These are phyloP conservation scores for Clonostachys chloroleuca DNA, from an alignment of 2,329 filamentous ascomycete genomes.

Conservation along the genomic window DNA sequence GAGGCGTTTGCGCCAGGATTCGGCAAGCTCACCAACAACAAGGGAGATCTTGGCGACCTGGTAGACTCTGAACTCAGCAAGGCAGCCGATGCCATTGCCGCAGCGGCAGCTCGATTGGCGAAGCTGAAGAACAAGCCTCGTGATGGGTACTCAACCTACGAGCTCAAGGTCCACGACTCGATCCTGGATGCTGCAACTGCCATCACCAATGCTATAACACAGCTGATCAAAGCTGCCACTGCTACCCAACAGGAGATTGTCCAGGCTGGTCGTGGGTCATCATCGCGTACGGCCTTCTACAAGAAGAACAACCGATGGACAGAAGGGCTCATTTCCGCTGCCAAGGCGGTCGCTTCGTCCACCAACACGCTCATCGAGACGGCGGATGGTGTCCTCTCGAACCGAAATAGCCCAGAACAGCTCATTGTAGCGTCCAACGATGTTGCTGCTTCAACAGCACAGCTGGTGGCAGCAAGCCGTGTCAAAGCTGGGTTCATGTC, in stretches of 20 bases:
- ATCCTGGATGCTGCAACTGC: slow-evolving; percentile 91
- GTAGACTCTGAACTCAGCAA: slow-evolving; percentile 90
- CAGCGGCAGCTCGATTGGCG: slow-evolving; percentile 80
- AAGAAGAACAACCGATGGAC: slow-evolving; percentile 99
- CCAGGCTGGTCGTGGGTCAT: slow-evolving; percentile 81
- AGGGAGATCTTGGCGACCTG: slow-evolving; percentile 86
- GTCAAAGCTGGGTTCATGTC: slow-evolving; percentile 99
- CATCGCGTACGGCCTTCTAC: slow-evolving; percentile 91
- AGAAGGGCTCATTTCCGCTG: slow-evolving; percentile 92
- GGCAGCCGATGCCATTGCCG: slow-evolving; percentile 91
- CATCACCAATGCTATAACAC: slow-evolving; percentile 89
- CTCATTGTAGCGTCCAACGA: slow-evolving; percentile 97
- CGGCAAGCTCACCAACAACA: slow-evolving; percentile 70
- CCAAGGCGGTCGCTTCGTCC: slow-evolving; percentile 89
- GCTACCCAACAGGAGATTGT: slow-evolving; percentile 95
- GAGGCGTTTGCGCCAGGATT: slow-evolving; percentile 89
- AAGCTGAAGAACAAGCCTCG: slow-evolving; percentile 96
- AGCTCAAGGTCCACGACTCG: slow-evolving; percentile 91
- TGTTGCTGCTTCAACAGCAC: slow-evolving; percentile 91
- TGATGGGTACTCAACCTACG: slow-evolving; percentile 92
- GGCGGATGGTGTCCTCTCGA: slow-evolving; percentile 88
- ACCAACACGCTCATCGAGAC: slow-evolving; percentile 98
- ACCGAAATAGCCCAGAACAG: slow-evolving; percentile 91
- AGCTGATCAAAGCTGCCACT: slow-evolving; percentile 92
- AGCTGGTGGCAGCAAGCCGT: slow-evolving; percentile 89